A percentile compares a stretch with the other conserved stretches of the same genome.
phyloP scores from a whole-genome alignment of 2,329 filamentous ascomycete species.

The Pochonia chlamydosporia region DNA sequence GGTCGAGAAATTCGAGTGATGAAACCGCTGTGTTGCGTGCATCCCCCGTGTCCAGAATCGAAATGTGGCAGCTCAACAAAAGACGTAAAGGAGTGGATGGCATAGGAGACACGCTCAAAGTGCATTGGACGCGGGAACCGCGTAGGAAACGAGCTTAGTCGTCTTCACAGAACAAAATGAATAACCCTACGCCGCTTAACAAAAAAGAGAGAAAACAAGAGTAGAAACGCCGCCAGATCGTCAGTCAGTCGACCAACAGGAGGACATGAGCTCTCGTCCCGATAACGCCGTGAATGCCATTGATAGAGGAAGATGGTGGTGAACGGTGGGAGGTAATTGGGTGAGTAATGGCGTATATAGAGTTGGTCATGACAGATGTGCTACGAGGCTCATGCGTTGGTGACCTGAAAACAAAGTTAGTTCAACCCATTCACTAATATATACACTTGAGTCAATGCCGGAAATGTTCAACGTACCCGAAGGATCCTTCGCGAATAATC shows the following conservation, averaged over 20 bases:
- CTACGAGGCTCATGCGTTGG: constrained; percentile 45
- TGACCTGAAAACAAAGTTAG: constrained; percentile 36
- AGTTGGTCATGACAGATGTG: constrained; percentile 9
- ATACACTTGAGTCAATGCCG: neutral
- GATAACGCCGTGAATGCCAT: constrained; percentile 38
- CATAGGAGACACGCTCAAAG: constrained; percentile 1
- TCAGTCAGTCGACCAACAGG: constrained; percentile 25
- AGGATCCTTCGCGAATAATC: constrained; percentile 95
- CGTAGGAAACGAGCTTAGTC: neutral
- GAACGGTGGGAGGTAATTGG: constrained; percentile 21
- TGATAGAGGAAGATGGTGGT: constrained; percentile 20
- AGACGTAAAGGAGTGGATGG: constrained; percentile 7
- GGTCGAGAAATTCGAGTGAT: neutral
- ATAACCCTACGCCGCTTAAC: constrained; percentile 27
- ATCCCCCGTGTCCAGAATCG: constrained; percentile 6
- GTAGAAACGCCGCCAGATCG: constrained; percentile 31
- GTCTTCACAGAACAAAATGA: constrained; percentile 3
- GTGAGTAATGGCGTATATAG: constrained; percentile 8
- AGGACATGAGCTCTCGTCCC: constrained; percentile 32
- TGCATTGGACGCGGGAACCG: neutral
- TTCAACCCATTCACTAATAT: neutral
- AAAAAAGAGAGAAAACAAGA: constrained; percentile 27
- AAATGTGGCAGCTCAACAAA: constrained; percentile 3
- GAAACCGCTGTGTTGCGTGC: neutral
- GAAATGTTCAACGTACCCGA: constrained; percentile 57